A percentile compares a stretch with the other conserved stretches of the same genome.
Evolutionary conservation across 768 basidiomycete genomes (phyloP).

Genomic region (Lyophyllum decastes): DNA sequence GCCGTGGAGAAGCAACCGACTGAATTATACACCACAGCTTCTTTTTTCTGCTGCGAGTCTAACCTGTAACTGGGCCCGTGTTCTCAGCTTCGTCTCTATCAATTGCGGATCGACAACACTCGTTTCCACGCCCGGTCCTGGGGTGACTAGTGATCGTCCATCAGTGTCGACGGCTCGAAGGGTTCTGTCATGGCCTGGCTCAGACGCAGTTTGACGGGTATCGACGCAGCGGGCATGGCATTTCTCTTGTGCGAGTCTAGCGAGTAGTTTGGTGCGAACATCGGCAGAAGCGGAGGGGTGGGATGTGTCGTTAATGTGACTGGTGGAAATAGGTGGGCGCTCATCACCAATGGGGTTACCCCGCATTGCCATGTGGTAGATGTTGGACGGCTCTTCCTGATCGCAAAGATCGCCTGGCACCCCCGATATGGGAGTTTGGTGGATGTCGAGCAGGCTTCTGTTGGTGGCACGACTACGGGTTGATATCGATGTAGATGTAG

Average conservation of each 20-base stretch:
- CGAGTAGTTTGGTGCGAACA: conserved; percentile 39
- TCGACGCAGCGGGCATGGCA: conserved; percentile 20
- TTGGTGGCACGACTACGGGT: conserved; percentile 1
- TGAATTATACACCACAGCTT: not conserved
- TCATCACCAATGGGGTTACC: conserved; percentile 16
- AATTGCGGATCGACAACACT: conserved; percentile 19
- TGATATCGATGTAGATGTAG: not conserved
- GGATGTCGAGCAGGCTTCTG: not conserved
- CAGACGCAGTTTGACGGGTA: not conserved
- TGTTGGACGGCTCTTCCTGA: conserved; percentile 2
- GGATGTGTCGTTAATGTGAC: conserved; percentile 6
- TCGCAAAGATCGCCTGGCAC: conserved; percentile 4
- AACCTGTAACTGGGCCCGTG: conserved; percentile 47
- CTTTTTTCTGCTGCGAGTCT: conserved; percentile 49
- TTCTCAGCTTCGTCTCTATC: conserved; percentile 47
- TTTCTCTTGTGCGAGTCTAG: conserved; percentile 47
- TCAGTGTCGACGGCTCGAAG: conserved; percentile 13
- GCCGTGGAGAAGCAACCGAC: not conserved
- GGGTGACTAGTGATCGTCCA: not conserved
- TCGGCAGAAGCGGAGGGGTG: conserved; percentile 13
- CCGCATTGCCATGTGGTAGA: conserved; percentile 8
- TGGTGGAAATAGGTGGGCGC: conserved; percentile 14
- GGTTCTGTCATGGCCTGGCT: conserved; percentile 16
- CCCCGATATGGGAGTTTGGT: conserved; percentile 5
- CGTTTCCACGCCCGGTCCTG: not conserved